These are phyloP conservation scores for Raffaelea ambrosiae DNA, from an alignment of 2,329 filamentous ascomycete genomes.

Conservation along the genomic window DNA sequence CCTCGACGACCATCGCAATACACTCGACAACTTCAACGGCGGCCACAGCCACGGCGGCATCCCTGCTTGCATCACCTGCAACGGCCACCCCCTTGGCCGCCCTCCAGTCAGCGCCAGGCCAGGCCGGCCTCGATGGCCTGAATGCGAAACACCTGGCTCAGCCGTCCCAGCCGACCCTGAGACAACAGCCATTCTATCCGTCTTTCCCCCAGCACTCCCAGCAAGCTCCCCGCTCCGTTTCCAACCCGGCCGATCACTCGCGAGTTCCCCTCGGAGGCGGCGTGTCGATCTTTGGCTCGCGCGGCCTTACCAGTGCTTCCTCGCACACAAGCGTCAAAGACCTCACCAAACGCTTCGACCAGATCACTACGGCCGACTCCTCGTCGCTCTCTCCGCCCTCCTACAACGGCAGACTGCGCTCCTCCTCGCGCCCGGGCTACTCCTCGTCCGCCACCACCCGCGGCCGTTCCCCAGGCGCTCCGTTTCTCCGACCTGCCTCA, in stretches of 20 bases:
- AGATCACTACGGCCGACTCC: conserved; percentile 30
- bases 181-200: not conserved
- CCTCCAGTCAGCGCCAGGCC: too few species aligned
- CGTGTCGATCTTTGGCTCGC: conserved; percentile 16
- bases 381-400: conserved; percentile 13
- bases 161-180: not conserved
- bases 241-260: not conserved
- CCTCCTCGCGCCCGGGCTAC: not conserved
- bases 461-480: not conserved
- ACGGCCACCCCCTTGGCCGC: not conserved
- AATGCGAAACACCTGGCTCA: too few species aligned
- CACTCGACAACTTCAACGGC: too few species aligned
- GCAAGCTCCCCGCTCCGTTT: not conserved
- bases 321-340: conserved; percentile 69
- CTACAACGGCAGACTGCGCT: conserved; percentile 6
- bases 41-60: too few species aligned
- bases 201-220: not conserved
- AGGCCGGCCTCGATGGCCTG: too few species aligned
- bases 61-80: not conserved
- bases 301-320: conserved; percentile 18
- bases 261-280: not conserved
- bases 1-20: conserved; percentile 11
- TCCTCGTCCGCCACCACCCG: not conserved
- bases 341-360: conserved; percentile 70
- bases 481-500: too few species aligned